Conservation (phyloP, 768 basidiomycete genomes). For the Lentinula aciculospora region DNA sequence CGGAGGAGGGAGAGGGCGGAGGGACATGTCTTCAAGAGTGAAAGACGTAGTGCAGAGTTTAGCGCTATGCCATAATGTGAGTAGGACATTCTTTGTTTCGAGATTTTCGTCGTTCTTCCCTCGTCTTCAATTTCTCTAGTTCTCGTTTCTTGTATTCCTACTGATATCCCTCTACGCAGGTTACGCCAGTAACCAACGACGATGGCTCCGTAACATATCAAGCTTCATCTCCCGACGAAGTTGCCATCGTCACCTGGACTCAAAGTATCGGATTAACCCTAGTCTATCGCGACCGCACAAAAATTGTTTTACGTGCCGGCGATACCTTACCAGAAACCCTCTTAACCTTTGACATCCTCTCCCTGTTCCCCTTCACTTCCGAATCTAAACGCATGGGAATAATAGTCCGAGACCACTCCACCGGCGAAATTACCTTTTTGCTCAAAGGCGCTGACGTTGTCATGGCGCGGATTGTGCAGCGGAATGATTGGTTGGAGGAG, state of each 20-base stretch:
- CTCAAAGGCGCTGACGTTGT: slow-evolving; percentile 90
- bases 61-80: slow-evolving; percentile 92
- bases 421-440: slow-evolving; percentile 80
- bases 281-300: slow-evolving; percentile 82
- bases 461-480: slow-evolving; percentile 90
- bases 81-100: slow-evolving; percentile 19
- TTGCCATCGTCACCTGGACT: slow-evolving; percentile 97
- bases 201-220: slow-evolving; percentile 96
- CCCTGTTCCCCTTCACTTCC: slow-evolving; percentile 97
- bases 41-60: slow-evolving; percentile 90
- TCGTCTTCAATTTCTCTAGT: no score
- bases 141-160: no score
- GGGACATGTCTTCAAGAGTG: slow-evolving; percentile 93
- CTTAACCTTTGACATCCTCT: slow-evolving; percentile 79
- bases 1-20: slow-evolving; percentile 74
- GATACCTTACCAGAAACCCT: slow-evolving; percentile 23
- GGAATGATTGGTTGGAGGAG: slow-evolving; percentile 98
- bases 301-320: slow-evolving; percentile 56
- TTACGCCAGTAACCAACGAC: slow-evolving; percentile 92
- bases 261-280: slow-evolving; percentile 91
- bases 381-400: slow-evolving; percentile 99
- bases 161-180: slow-evolving; percentile 39
- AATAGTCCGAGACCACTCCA: slow-evolving; percentile 73
- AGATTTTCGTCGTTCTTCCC: no score
- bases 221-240: slow-evolving; percentile 98